A percentile compares a stretch with the other conserved stretches of the same genome.
Evolutionary conservation across 2,329 filamentous ascomycete species (phyloP).

Genomic region (Aspergillus japonicus): DNA sequence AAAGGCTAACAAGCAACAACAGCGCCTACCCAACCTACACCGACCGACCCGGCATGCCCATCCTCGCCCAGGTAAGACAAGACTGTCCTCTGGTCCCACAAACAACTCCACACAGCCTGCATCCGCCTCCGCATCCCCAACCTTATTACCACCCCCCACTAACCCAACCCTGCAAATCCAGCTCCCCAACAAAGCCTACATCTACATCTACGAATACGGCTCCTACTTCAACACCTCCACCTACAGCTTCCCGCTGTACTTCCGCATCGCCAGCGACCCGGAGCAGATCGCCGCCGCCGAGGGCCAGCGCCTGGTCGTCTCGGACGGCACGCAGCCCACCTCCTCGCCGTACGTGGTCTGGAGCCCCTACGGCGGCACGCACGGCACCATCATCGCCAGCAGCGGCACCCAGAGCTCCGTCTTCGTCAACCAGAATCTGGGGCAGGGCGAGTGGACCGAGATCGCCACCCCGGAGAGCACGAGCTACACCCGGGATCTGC

Average conservation of each 20-base stretch:
- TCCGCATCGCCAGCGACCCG: slow-evolving; percentile 50
- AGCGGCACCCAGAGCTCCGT: slow-evolving; percentile 42
- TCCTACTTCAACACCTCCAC: slow-evolving; percentile 30
- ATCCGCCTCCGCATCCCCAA: background rate
- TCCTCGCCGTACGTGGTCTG: slow-evolving; percentile 55
- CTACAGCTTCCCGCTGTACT: slow-evolving; percentile 54
- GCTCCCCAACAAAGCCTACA: slow-evolving; percentile 60
- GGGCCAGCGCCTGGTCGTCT: slow-evolving; percentile 44
- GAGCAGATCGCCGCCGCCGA: slow-evolving; percentile 46
- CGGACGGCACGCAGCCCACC: slow-evolving; percentile 44
- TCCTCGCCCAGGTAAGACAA: slow-evolving; percentile 45
- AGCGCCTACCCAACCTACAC: slow-evolving; percentile 57
- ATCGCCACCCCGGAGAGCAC: slow-evolving; percentile 41
- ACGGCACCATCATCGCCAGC: slow-evolving; percentile 52
- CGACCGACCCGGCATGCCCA: slow-evolving; percentile 68
- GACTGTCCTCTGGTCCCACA: background rate
- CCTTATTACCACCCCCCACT: background rate
- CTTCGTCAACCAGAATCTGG: slow-evolving; percentile 50
- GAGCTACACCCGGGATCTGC: slow-evolving; percentile 50
- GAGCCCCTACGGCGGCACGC: slow-evolving; percentile 47
- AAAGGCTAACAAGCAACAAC: background rate
- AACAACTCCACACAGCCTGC: background rate
- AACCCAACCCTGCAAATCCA: slow-evolving; percentile 16
- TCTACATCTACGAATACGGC: slow-evolving; percentile 66
- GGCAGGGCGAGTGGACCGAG: slow-evolving; percentile 48